Percentiles rank a stretch among this genome's conserved stretches.
phyloP scores from a whole-genome alignment of 768 basidiomycete genomes.

The Hygrocybe punicea region DNA sequence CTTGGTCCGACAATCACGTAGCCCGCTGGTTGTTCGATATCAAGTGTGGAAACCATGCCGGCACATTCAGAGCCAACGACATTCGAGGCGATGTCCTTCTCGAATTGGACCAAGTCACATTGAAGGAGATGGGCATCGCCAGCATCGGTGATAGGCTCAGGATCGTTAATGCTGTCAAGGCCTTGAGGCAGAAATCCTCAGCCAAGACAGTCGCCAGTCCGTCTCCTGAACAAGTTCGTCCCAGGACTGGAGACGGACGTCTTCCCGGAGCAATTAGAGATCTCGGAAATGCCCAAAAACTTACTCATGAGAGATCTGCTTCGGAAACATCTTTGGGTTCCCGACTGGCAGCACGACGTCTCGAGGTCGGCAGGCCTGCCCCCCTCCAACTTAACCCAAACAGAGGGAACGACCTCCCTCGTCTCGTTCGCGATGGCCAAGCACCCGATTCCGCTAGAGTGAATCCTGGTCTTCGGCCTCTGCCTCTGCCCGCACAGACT shows the following conservation, averaged over 20 bases:
- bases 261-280: neutral
- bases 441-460: conserved; percentile 54
- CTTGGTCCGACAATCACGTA: conserved; percentile 73
- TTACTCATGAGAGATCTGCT: conserved; percentile 1
- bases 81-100: conserved; percentile 89
- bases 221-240: conserved; percentile 1
- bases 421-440: conserved; percentile 59
- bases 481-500: conserved; percentile 46
- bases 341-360: conserved; percentile 15
- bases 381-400: conserved; percentile 70
- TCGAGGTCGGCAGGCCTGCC: conserved; percentile 63
- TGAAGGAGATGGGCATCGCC: conserved; percentile 87
- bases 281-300: neutral
- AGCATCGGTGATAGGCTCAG: conserved; percentile 91
- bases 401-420: conserved; percentile 62
- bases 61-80: conserved; percentile 77
- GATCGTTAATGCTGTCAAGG: conserved; percentile 81
- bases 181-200: conserved; percentile 58
- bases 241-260: neutral
- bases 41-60: conserved; percentile 65
- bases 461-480: conserved; percentile 41
- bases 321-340: conserved; percentile 1
- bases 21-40: conserved; percentile 76
- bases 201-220: conserved; percentile 14
- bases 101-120: conserved; percentile 80